A percentile compares a stretch with the other conserved stretches of the same genome.
Conservation (phyloP, 148 eudicot species). For the Rhododendron ovatum region DNA sequence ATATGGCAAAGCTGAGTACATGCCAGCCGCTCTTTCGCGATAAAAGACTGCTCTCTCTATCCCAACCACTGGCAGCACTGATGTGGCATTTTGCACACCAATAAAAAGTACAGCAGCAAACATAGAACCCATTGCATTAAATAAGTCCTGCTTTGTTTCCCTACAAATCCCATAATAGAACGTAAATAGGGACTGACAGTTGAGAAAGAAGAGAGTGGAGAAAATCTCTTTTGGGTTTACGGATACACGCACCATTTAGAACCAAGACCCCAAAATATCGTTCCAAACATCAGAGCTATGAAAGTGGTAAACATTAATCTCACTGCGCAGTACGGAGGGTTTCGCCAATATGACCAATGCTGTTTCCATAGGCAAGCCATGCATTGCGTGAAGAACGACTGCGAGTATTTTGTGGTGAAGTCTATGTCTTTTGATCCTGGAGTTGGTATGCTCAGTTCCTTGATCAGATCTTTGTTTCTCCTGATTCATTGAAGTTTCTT, state of each 20-base stretch:
- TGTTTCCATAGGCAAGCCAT: slow-evolving; percentile 66
- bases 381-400: slow-evolving; percentile 38
- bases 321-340: slow-evolving; percentile 45
- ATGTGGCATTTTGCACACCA: slow-evolving; percentile 36
- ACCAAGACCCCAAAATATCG: slow-evolving; percentile 50
- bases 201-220: background rate
- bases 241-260: slow-evolving; percentile 23
- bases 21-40: slow-evolving; percentile 59
- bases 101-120: slow-evolving; percentile 41
- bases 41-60: slow-evolving; percentile 51
- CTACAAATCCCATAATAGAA: slow-evolving; percentile 13
- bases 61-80: slow-evolving; percentile 43
- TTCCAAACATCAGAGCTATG: slow-evolving; percentile 44
- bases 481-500: slow-evolving; percentile 14
- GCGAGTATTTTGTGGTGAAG: slow-evolving; percentile 40
- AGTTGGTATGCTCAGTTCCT: slow-evolving; percentile 40
- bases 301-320: slow-evolving; percentile 32
- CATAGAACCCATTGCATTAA: slow-evolving; percentile 55
- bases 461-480: slow-evolving; percentile 51
- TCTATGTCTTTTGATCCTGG: slow-evolving; percentile 41
- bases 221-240: background rate
- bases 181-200: background rate
- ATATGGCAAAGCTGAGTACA: slow-evolving; percentile 56
- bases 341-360: slow-evolving; percentile 53
- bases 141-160: slow-evolving; percentile 29